A percentile compares a stretch with the other conserved stretches of the same genome.
These are phyloP conservation scores for Penicillium turbatum DNA, from an alignment of 495 filamentous ascomycete genomes.

Conservation along the genomic window DNA sequence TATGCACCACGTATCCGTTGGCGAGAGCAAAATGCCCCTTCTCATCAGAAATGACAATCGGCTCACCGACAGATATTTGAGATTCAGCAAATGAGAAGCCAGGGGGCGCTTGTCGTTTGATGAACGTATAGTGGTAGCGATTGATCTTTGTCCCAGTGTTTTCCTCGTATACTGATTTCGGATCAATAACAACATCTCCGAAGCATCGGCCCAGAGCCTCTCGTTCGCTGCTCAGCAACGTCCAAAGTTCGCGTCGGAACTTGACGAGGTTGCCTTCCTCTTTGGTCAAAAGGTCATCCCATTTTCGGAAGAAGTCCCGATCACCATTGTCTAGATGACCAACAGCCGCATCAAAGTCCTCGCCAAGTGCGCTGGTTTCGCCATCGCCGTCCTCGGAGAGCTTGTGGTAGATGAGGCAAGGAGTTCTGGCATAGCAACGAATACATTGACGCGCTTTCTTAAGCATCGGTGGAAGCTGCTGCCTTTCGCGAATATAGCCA, in stretches of 20 bases:
- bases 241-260: slow-evolving; percentile 88
- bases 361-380: slow-evolving; percentile 69
- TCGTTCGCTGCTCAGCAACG: slow-evolving; percentile 82
- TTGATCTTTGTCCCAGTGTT: slow-evolving; percentile 74
- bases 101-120: slow-evolving; percentile 55
- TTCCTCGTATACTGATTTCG: slow-evolving; percentile 66
- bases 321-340: slow-evolving; percentile 68
- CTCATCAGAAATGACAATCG: slow-evolving; percentile 94
- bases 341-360: slow-evolving; percentile 72
- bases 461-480: slow-evolving; percentile 79
- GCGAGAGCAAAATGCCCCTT: slow-evolving; percentile 90
- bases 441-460: slow-evolving; percentile 70
- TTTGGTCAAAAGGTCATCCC: slow-evolving; percentile 89
- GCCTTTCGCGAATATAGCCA: slow-evolving; percentile 73
- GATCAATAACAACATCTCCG: slow-evolving; percentile 69
- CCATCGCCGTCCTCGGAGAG: slow-evolving; percentile 80
- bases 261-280: slow-evolving; percentile 86
- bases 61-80: slow-evolving; percentile 83
- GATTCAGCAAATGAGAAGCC: slow-evolving; percentile 84
- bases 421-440: slow-evolving; percentile 78
- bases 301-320: slow-evolving; percentile 82
- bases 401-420: slow-evolving; percentile 93
- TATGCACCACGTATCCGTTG: slow-evolving; percentile 79
- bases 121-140: slow-evolving; percentile 77
- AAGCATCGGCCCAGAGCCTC: slow-evolving; percentile 81